Percentiles rank a stretch among this genome's conserved stretches.
Evolutionary conservation across 2,329 filamentous ascomycete genomes (phyloP).

Genomic region (Lasiodiplodia sp.): DNA sequence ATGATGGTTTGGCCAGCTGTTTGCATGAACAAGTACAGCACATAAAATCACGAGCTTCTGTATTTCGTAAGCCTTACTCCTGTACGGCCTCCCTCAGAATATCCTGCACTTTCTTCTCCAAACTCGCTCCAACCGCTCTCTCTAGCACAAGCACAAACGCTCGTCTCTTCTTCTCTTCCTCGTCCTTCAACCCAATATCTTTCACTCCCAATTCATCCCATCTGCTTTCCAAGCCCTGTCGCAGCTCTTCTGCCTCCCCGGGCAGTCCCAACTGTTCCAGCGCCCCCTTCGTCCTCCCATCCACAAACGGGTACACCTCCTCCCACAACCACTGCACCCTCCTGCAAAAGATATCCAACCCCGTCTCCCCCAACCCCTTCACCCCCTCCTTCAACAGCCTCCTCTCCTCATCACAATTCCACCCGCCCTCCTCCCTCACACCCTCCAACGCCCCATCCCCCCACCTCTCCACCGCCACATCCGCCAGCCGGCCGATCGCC

Average conservation of each 20-base stretch:
- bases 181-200: slow-evolving; percentile 40
- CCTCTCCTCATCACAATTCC: slow-evolving; percentile 40
- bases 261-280: slow-evolving; percentile 48
- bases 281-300: slow-evolving; percentile 44
- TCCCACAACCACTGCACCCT: slow-evolving; percentile 52
- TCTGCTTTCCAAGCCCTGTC: slow-evolving; percentile 43
- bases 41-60: background rate
- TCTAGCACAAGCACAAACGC: slow-evolving; percentile 51
- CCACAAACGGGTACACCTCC: slow-evolving; percentile 49
- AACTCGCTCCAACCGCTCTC: slow-evolving; percentile 46
- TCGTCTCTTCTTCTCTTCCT: slow-evolving; percentile 45
- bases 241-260: slow-evolving; percentile 43
- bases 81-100: slow-evolving; percentile 37
- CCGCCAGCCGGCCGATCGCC: slow-evolving; percentile 46
- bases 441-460: slow-evolving; percentile 40
- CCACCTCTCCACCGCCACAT: slow-evolving; percentile 36
- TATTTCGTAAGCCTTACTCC: background rate
- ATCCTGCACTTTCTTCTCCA: slow-evolving; percentile 47
- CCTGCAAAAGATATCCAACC: slow-evolving; percentile 53
- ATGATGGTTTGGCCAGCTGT: background rate
- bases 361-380: slow-evolving; percentile 52
- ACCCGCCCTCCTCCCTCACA: slow-evolving; percentile 42
- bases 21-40: background rate
- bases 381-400: slow-evolving; percentile 44
- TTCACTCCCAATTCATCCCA: slow-evolving; percentile 44